Evolutionary conservation across 2,329 filamentous ascomycete genomes (phyloP).

Genomic region (Didymella glomerata): DNA sequence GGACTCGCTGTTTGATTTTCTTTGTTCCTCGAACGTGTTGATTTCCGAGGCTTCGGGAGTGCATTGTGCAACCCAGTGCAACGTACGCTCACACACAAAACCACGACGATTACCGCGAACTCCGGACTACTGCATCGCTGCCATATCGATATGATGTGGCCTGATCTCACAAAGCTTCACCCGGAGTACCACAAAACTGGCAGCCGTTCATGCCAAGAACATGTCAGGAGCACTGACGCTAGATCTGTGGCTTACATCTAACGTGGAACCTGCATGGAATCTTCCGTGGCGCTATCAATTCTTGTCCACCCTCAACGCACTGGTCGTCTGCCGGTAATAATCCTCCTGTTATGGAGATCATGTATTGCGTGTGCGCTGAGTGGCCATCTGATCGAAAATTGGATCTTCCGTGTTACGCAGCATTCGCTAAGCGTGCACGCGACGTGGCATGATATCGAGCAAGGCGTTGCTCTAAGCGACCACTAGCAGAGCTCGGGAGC

Average conservation of each 20-base stretch:
- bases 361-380: conserved; percentile 4
- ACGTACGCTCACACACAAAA: not conserved
- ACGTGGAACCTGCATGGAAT: conserved; percentile 24
- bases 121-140: conserved; percentile 6
- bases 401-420: not conserved
- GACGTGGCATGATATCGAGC: conserved; percentile 5
- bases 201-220: conserved; percentile 15
- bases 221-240: conserved; percentile 16
- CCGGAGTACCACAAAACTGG: conserved; percentile 3
- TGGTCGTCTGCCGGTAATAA: not conserved
- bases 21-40: not conserved
- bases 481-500: conserved; percentile 1
- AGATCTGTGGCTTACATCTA: conserved; percentile 15
- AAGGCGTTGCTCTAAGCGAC: conserved; percentile 5
- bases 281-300: conserved; percentile 7
- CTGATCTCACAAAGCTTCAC: conserved; percentile 8
- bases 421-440: conserved; percentile 10
- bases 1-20: not conserved
- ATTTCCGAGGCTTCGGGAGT: not conserved
- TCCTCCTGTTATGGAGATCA: not conserved
- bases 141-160: not conserved
- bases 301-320: not conserved
- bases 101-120: not conserved
- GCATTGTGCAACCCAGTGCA: conserved; percentile 4
- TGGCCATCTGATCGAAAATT: not conserved